Evolutionary conservation across 805 yeast species (phyloP).

Genomic region (Alloascoidea africana): DNA sequence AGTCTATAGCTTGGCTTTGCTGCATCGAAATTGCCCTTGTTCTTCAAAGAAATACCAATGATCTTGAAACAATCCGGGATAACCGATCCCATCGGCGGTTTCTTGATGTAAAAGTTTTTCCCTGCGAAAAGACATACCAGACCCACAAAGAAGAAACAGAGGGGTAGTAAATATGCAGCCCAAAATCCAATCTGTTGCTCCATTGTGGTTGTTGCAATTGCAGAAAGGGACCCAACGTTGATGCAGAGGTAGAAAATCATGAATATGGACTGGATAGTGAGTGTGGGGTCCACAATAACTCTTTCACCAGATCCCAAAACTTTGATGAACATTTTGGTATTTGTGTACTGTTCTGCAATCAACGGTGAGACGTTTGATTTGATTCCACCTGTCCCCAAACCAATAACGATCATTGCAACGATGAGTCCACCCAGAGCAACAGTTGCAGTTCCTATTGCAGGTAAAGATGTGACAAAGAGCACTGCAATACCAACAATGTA

Average conservation of each 20-base stretch:
- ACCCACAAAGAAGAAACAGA: constrained; percentile 51
- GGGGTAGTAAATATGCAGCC: constrained; percentile 65
- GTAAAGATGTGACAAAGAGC: constrained; percentile 55
- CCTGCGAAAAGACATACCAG: constrained; percentile 37
- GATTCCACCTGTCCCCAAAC: constrained; percentile 71
- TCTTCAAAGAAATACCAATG: constrained; percentile 26
- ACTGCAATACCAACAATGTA: constrained; percentile 50
- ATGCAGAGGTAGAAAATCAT: constrained; percentile 66
- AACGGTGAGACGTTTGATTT: constrained; percentile 63
- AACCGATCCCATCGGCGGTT: constrained; percentile 47
- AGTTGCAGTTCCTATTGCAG: constrained; percentile 26
- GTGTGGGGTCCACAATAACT: constrained; percentile 55
- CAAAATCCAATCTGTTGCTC: constrained; percentile 53
- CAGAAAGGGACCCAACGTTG: constrained; percentile 61
- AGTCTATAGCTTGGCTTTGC: constrained; percentile 45
- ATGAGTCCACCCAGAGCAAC: constrained; percentile 44
- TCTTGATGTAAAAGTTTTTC: constrained; percentile 35
- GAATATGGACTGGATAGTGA: constrained; percentile 59
- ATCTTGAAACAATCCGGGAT: constrained; percentile 36
- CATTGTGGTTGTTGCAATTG: constrained; percentile 62
- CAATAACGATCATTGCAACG: constrained; percentile 41
- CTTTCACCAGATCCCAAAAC: constrained; percentile 45
- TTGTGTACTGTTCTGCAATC: constrained; percentile 61
- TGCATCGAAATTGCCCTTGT: constrained; percentile 33
- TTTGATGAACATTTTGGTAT: constrained; percentile 42